These are phyloP conservation scores for Phytophthora cryptogea DNA, from an alignment of 352 stramenopile genomes.

Conservation along the genomic window DNA sequence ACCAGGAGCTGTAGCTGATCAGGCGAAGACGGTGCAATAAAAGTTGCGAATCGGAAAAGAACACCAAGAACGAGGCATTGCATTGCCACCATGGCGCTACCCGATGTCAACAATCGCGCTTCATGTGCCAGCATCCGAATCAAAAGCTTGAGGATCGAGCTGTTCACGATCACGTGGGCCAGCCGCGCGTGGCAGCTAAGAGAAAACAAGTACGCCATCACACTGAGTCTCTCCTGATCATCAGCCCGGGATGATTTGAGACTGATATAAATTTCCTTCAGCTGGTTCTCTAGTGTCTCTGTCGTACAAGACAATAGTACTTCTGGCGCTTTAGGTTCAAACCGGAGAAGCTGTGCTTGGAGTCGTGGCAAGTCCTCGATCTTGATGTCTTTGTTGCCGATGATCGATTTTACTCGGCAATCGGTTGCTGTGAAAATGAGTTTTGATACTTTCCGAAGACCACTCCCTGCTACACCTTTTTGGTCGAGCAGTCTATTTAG, in stretches of 20 bases:
- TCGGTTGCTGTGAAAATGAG: conserved; percentile 68
- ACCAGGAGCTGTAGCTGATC: conserved; percentile 63
- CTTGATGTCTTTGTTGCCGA: conserved; percentile 59
- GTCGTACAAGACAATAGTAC: conserved; percentile 47
- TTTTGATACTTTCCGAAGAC: conserved; percentile 48
- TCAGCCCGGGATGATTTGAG: conserved; percentile 45
- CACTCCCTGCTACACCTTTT: conserved; percentile 35
- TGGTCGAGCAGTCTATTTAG: conserved; percentile 40
- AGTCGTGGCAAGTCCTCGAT: conserved; percentile 30
- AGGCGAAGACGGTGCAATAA: conserved; percentile 63
- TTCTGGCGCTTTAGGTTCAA: conserved; percentile 44
- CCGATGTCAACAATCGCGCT: conserved; percentile 10
- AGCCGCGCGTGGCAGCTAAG: conserved; percentile 59
- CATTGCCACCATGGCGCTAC: conserved; percentile 38
- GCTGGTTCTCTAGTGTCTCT: conserved; percentile 63
- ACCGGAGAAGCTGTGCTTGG: conserved; percentile 37
- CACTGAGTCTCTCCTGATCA: conserved; percentile 47
- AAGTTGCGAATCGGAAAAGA: conserved; percentile 72
- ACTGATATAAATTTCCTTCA: conserved; percentile 78
- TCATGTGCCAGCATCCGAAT: conserved; percentile 56
- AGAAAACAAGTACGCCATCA: conserved; percentile 64
- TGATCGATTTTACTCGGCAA: conserved; percentile 65
- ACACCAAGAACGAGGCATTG: conserved; percentile 66
- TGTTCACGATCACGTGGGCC: conserved; percentile 85
- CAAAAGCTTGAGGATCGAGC: conserved; percentile 69